phyloP scores from a whole-genome alignment of 164 flowering plant genomes.

The Nymphaea colorata region DNA sequence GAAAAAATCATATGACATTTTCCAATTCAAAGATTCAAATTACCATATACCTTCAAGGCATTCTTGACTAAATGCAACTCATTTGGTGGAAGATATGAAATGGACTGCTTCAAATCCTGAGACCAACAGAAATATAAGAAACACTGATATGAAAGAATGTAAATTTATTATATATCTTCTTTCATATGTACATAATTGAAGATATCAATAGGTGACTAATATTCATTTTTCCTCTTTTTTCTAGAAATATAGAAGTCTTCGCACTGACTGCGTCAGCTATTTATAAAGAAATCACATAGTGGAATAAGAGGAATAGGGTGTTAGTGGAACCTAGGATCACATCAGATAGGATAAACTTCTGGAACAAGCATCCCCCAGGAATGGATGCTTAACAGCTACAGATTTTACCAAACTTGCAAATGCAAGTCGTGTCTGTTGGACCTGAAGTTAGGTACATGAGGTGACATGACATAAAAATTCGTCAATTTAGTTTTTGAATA shows the following conservation, averaged over 20 bases:
- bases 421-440: too few relatives aligned
- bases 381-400: too few relatives aligned
- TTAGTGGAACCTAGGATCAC: too few relatives aligned
- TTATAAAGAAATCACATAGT: neutral
- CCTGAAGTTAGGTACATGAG: too few relatives aligned
- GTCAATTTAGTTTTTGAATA: too few relatives aligned
- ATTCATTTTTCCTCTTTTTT: neutral
- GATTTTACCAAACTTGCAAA: too few relatives aligned
- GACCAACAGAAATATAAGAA: neutral
- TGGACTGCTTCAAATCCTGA: constrained; percentile 72
- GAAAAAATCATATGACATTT: neutral
- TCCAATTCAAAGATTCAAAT: neutral
- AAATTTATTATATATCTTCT: neutral
- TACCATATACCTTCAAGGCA: constrained; percentile 57
- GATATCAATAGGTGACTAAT: neutral
- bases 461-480: too few relatives aligned
- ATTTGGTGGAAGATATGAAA: constrained; percentile 62
- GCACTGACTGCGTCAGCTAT: neutral
- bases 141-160: neutral
- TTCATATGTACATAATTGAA: neutral
- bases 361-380: too few relatives aligned
- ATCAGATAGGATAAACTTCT: too few relatives aligned
- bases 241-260: neutral
- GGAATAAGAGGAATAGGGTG: neutral
- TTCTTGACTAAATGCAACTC: constrained; percentile 60